Conservation (phyloP, 768 basidiomycete genomes). For the Pulveroboletus sp. region DNA sequence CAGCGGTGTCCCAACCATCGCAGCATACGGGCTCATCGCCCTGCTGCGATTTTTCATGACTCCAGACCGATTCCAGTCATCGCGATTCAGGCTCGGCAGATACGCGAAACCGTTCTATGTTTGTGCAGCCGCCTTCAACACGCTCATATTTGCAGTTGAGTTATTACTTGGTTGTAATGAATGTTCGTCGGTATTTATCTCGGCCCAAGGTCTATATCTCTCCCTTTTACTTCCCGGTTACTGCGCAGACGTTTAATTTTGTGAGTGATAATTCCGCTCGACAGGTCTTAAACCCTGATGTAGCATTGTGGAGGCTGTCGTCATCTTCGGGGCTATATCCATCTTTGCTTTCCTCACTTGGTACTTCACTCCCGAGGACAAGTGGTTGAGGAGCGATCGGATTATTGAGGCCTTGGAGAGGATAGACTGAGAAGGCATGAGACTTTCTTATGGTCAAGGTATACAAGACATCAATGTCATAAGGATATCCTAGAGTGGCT, state of each 20-base stretch:
- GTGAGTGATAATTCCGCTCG: constrained; percentile 40
- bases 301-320: constrained; percentile 49
- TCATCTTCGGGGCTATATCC: constrained; percentile 76
- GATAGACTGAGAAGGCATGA: constrained; percentile 7
- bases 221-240: constrained; percentile 84
- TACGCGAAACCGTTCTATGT: constrained; percentile 66
- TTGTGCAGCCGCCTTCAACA: constrained; percentile 66
- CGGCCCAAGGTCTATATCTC: constrained; percentile 66
- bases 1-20: constrained; percentile 80
- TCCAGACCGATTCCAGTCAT: constrained; percentile 65
- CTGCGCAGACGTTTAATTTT: constrained; percentile 76
- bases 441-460: background rate
- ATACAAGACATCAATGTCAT: background rate
- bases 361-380: constrained; percentile 74
- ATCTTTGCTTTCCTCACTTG: constrained; percentile 73
- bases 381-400: constrained; percentile 71
- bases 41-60: constrained; percentile 74
- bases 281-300: constrained; percentile 7
- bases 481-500: constrained; percentile 37
- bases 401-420: constrained; percentile 46
- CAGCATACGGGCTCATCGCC: constrained; percentile 81
- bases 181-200: constrained; percentile 1
- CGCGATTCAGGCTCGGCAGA: constrained; percentile 67
- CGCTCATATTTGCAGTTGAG: constrained; percentile 64
- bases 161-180: constrained; percentile 9